phyloP scores from a whole-genome alignment of 768 basidiomycete species.

The Leccinum obscurum region DNA sequence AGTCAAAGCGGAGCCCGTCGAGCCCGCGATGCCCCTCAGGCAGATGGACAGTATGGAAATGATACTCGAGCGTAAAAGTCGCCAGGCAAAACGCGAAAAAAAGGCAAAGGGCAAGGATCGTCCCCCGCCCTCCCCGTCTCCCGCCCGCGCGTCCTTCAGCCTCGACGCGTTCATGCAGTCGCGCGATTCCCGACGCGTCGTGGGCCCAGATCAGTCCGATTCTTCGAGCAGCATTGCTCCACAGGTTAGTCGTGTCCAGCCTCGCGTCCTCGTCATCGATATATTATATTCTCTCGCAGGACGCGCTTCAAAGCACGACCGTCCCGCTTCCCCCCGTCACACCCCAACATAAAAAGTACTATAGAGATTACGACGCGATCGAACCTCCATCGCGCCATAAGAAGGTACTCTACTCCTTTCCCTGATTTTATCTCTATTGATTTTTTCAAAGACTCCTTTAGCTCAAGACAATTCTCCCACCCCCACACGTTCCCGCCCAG shows the following conservation, averaged over 20 bases:
- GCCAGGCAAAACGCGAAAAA: constrained; percentile 55
- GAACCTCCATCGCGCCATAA: constrained; percentile 34
- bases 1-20: constrained; percentile 61
- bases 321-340: constrained; percentile 45
- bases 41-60: constrained; percentile 75
- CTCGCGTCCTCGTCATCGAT: constrained; percentile 20
- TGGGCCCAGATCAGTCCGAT: constrained; percentile 34
- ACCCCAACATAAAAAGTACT: constrained; percentile 61
- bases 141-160: constrained; percentile 45
- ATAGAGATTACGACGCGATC: constrained; percentile 43
- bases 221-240: constrained; percentile 25
- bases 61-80: constrained; percentile 69
- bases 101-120: constrained; percentile 48
- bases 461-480: constrained; percentile 48
- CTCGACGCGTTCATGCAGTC: constrained; percentile 51
- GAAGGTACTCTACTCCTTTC: constrained; percentile 20
- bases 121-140: constrained; percentile 52
- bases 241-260: constrained; percentile 42
- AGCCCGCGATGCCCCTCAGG: constrained; percentile 49
- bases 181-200: constrained; percentile 54
- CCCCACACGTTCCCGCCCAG: constrained; percentile 37
- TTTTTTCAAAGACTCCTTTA: constrained; percentile 18
- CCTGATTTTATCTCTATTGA: constrained; percentile 2
- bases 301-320: constrained; percentile 29
- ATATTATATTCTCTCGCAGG: constrained; percentile 24